phyloP scores from a whole-genome alignment of 2,329 filamentous ascomycete genomes.

The Metarhizium brunneum region DNA sequence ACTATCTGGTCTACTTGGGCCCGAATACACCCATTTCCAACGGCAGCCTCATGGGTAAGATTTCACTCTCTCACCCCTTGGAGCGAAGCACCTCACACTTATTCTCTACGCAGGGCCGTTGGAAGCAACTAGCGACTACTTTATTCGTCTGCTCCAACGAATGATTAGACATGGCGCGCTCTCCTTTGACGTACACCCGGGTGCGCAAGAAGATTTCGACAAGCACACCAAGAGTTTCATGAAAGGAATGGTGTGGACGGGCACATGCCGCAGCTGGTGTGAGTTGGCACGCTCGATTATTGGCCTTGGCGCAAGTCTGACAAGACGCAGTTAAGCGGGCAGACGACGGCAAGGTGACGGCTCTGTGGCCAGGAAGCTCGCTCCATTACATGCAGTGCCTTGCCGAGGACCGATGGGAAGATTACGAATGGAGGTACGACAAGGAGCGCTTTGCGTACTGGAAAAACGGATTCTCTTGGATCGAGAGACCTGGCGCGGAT shows the following conservation, averaged over 20 bases:
- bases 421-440: conserved; percentile 14
- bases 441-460: conserved; percentile 14
- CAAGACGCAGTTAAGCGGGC: conserved; percentile 12
- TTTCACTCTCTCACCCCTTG: no score
- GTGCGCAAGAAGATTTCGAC: conserved; percentile 36
- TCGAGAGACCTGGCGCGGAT: conserved; percentile 12
- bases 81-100: background rate
- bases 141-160: conserved; percentile 15
- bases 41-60: conserved; percentile 14
- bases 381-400: conserved; percentile 37
- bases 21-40: conserved; percentile 21
- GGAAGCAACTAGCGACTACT: conserved; percentile 18
- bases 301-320: background rate
- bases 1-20: conserved; percentile 20
- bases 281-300: conserved; percentile 16
- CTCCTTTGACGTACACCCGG: conserved; percentile 12
- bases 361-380: conserved; percentile 31
- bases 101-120: conserved; percentile 10
- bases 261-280: conserved; percentile 33
- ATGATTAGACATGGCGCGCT: conserved; percentile 12
- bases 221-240: conserved; percentile 31
- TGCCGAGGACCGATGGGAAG: conserved; percentile 16
- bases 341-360: conserved; percentile 29
- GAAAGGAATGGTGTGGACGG: conserved; percentile 32
- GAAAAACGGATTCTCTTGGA: conserved; percentile 13